A percentile compares a stretch with the other conserved stretches of the same genome.
These are phyloP conservation scores for Orbilia oligospora DNA, from an alignment of 2,329 filamentous ascomycete genomes.

Conservation along the genomic window DNA sequence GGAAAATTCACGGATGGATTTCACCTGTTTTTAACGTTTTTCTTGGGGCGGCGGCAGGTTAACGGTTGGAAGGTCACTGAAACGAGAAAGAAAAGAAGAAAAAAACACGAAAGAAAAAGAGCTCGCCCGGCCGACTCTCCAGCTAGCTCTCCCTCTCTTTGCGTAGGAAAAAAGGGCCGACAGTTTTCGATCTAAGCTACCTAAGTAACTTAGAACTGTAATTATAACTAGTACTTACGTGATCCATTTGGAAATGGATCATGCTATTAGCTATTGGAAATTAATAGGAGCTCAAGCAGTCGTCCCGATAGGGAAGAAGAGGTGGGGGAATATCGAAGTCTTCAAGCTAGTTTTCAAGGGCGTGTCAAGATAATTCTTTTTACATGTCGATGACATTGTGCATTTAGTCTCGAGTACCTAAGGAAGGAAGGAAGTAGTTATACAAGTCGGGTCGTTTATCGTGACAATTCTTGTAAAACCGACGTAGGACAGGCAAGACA, in stretches of 20 bases:
- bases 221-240: no score
- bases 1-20: conserved; percentile 6
- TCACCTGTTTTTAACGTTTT: neutral
- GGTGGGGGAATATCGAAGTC: no score
- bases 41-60: neutral
- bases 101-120: conserved; percentile 15
- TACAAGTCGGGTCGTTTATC: neutral
- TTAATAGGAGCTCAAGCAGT: conserved; percentile 16
- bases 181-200: neutral
- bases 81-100: neutral
- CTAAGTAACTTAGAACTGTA: no score
- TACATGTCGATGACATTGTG: neutral
- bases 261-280: neutral
- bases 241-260: neutral
- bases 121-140: conserved; percentile 11
- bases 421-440: no score
- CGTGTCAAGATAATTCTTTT: neutral
- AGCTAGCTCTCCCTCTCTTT: neutral
- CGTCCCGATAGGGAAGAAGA: neutral
- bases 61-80: neutral
- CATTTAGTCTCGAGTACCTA: neutral
- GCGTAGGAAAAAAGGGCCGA: neutral
- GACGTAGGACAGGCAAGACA: neutral
- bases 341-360: no score
- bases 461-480: neutral